These are phyloP conservation scores for Scedosporium minutisporum DNA, from an alignment of 2,329 filamentous ascomycete genomes.

Conservation along the genomic window DNA sequence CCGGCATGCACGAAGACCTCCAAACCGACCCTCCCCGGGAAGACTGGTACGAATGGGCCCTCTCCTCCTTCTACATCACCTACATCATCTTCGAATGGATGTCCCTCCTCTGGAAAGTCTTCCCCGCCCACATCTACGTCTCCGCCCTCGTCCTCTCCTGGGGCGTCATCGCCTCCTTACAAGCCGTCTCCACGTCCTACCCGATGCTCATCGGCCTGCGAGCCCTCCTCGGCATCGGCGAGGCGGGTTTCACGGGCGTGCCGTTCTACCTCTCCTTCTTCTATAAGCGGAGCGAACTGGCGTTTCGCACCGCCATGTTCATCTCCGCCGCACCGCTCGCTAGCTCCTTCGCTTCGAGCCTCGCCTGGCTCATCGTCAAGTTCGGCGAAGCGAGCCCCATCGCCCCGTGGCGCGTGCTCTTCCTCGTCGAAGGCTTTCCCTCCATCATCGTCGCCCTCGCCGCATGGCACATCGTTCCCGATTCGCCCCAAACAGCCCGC, in stretches of 20 bases:
- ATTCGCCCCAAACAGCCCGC: conserved; percentile 56
- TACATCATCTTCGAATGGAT: conserved; percentile 59
- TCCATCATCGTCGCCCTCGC: conserved; percentile 65
- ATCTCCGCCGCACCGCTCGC: conserved; percentile 77
- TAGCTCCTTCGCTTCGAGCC: conserved; percentile 68
- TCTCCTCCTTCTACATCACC: conserved; percentile 52
- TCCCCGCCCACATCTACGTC: conserved; percentile 52
- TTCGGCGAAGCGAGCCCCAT: conserved; percentile 57
- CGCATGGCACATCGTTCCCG: conserved; percentile 68
- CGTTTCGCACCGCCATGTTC: conserved; percentile 77
- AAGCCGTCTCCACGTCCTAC: conserved; percentile 57
- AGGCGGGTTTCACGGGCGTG: conserved; percentile 56
- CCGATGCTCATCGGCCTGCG: conserved; percentile 46
- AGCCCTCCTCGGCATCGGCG: conserved; percentile 49
- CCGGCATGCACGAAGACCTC: conserved; percentile 53
- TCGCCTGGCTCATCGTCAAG: conserved; percentile 71
- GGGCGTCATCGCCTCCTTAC: conserved; percentile 70
- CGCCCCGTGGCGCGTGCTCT: conserved; percentile 76
- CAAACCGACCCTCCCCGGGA: conserved; percentile 35
- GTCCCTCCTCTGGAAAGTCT: conserved; percentile 49
- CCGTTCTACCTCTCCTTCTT: conserved; percentile 58
- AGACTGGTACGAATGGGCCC: conserved; percentile 49
- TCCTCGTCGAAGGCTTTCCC: conserved; percentile 77
- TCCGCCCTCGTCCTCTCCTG: conserved; percentile 60
- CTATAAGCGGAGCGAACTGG: conserved; percentile 61